These are phyloP conservation scores for Citrus sp. DNA, from an alignment of 345 rosid species.

Conservation along the genomic window DNA sequence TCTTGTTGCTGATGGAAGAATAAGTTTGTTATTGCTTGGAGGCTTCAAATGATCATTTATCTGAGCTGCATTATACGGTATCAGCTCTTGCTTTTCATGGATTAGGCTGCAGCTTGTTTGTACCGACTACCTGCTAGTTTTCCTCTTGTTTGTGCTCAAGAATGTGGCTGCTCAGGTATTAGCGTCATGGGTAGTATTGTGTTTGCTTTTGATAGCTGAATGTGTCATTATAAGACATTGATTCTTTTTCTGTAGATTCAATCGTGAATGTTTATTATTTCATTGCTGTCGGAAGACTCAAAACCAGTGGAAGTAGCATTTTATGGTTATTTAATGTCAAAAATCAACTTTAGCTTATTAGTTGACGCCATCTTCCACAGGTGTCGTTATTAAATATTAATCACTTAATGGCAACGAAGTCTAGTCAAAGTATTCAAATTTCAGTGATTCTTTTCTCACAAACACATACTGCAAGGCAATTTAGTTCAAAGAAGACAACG, in stretches of 20 bases:
- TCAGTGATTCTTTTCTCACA: neutral
- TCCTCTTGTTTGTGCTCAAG: constrained; percentile 10
- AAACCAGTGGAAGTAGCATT: constrained; percentile 6
- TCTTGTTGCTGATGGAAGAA: constrained; percentile 18
- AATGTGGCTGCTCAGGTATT: constrained; percentile 9
- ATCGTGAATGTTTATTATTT: neutral
- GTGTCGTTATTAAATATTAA: no score
- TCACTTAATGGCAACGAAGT: neutral
- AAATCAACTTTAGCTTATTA: neutral
- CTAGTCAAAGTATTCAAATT: neutral
- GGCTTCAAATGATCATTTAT: constrained; percentile 13
- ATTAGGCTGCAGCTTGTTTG: constrained; percentile 2
- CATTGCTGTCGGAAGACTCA: neutral
- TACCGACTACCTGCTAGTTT: neutral
- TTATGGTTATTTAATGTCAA: constrained; percentile 5
- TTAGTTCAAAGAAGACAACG: neutral
- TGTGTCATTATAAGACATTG: neutral
- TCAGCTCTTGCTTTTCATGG: constrained; percentile 3
- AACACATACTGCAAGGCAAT: neutral
- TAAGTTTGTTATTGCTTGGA: constrained; percentile 20
- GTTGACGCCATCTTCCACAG: no score
- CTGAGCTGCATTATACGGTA: constrained; percentile 3
- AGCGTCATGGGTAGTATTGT: constrained; percentile 14
- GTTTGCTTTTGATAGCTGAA: constrained; percentile 8
- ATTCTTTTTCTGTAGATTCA: neutral